Conservation (phyloP, 306 rosid genomes). For the Quercus variabilis region DNA sequence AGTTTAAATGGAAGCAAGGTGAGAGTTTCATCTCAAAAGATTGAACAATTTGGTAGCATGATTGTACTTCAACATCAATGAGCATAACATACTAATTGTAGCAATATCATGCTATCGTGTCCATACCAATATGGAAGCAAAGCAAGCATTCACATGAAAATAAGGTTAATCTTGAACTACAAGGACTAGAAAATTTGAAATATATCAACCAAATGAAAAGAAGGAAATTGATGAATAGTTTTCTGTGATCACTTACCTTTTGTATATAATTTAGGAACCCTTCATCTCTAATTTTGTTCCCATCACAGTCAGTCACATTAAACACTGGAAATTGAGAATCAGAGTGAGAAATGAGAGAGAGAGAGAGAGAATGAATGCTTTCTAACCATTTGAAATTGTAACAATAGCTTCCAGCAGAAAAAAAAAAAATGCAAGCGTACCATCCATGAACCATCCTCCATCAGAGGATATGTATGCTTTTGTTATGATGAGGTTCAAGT, state of each 20-base stretch:
- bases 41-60: too few relatives aligned
- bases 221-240: not conserved
- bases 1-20: too few relatives aligned
- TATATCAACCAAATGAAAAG: not conserved
- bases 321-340: not conserved
- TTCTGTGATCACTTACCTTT: not conserved
- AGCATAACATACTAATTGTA: too few relatives aligned
- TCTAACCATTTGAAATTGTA: not conserved
- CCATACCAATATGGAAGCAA: too few relatives aligned
- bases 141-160: too few relatives aligned
- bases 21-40: too few relatives aligned
- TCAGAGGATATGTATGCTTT: slow-evolving; percentile 6
- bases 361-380: not conserved
- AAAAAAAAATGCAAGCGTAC: not conserved
- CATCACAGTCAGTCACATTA: not conserved
- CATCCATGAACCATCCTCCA: slow-evolving; percentile 12
- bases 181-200: too few relatives aligned
- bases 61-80: too few relatives aligned
- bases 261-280: not conserved
- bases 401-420: not conserved
- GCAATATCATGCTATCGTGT: too few relatives aligned
- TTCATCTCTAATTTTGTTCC: slow-evolving; percentile 1
- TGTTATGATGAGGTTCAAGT: not conserved
- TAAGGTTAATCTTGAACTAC: too few relatives aligned
- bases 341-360: not conserved